Percentiles rank a stretch among this genome's conserved stretches.
Evolutionary conservation across 2,329 filamentous ascomycete species (phyloP).

Genomic region (Canariomyces notabilis): DNA sequence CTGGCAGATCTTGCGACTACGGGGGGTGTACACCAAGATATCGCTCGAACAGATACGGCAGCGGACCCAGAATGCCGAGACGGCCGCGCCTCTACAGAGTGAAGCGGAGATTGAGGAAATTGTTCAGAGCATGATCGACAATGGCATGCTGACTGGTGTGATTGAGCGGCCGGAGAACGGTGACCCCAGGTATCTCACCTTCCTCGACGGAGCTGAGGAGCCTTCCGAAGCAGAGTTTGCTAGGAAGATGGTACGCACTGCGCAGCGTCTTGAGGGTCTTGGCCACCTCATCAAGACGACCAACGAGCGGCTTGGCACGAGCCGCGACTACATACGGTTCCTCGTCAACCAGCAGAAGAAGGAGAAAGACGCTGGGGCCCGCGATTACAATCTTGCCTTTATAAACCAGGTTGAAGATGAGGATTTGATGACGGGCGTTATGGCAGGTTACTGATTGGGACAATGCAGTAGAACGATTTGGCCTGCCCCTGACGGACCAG

Average conservation of each 20-base stretch:
- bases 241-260: conserved; percentile 38
- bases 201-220: conserved; percentile 38
- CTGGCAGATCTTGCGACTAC: conserved; percentile 69
- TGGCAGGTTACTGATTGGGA: conserved; percentile 14
- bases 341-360: conserved; percentile 43
- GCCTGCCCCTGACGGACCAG: no score
- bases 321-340: conserved; percentile 51
- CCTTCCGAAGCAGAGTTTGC: conserved; percentile 50
- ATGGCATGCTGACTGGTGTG: conserved; percentile 48
- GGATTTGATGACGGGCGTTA: conserved; percentile 51
- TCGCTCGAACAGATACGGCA: conserved; percentile 49
- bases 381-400: conserved; percentile 34
- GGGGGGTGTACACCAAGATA: conserved; percentile 62
- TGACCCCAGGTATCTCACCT: conserved; percentile 45
- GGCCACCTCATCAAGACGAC: conserved; percentile 46
- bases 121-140: conserved; percentile 51
- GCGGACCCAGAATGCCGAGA: conserved; percentile 50
- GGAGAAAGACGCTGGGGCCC: conserved; percentile 37
- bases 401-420: conserved; percentile 53
- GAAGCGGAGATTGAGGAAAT: conserved; percentile 43
- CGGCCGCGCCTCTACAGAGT: conserved; percentile 38
- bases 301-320: conserved; percentile 50
- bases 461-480: background rate
- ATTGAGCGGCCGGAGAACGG: conserved; percentile 43
- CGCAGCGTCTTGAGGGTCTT: conserved; percentile 41